Evolutionary conservation across 73 alveolate species (phyloP).

Genomic region (Tetrahymena malaccensis): DNA sequence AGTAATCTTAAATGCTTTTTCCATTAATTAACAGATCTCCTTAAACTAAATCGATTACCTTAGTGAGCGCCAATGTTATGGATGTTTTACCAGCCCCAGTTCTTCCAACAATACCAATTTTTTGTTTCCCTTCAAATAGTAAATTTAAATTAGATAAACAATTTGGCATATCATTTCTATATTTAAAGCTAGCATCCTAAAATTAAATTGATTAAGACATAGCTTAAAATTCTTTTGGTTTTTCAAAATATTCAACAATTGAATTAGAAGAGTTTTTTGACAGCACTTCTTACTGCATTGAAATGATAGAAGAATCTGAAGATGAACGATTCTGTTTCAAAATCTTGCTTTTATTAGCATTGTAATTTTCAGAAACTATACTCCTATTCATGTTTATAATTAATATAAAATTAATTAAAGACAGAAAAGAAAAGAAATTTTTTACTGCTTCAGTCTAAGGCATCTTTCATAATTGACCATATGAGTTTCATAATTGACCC

Average conservation of each 20-base stretch:
- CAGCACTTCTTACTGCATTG: not conserved
- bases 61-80: conserved; percentile 40
- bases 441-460: not conserved
- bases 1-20: conserved; percentile 52
- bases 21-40: conserved; percentile 76
- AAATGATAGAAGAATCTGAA: not conserved
- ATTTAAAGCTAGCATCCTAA: not conserved
- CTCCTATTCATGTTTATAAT: not conserved
- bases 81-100: conserved; percentile 67
- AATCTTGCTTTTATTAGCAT: not conserved
- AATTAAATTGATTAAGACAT: not conserved
- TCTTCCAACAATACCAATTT: conserved; percentile 59
- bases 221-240: not conserved
- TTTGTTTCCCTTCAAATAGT: not conserved
- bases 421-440: not conserved
- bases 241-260: too few relatives aligned
- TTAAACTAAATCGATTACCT: conserved; percentile 41
- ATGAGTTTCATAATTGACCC: not conserved
- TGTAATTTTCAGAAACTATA: not conserved
- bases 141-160: not conserved
- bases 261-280: too few relatives aligned
- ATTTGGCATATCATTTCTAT: not conserved
- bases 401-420: not conserved
- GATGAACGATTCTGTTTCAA: too few relatives aligned
- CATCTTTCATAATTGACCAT: not conserved